Evolutionary conservation across 108 stramenopile genomes (phyloP), one percentile per base, ranked within the genome.

Genomic region (Skeletonema tropicum): DNA sequence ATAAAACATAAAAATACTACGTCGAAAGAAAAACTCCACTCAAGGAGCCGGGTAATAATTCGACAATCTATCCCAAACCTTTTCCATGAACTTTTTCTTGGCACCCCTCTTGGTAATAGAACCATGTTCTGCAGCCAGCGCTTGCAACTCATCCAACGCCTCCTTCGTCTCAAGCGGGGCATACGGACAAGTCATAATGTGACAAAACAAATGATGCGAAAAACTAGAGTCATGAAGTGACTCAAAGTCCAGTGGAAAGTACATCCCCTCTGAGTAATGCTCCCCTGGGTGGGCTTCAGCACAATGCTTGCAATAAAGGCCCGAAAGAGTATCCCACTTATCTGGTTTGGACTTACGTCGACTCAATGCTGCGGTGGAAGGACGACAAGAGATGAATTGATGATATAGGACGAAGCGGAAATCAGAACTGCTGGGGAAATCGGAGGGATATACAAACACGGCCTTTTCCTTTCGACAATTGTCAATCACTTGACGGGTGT

Each of bases 31-130:
- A 29, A 29, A 29, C 26, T 29, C 26, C 26, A 1, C 26, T 29
- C 26, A 29, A 29, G 26, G 26, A 29, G 26, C 26, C 26, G 26
- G 26, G 26, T 29, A 29, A 29, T 29, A 29, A 29, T 29, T 29
- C 26, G 26, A 29, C 2, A 29, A 1, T 29, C 65, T 46, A 26
- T 21, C 68, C 68, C 68, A 69, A 58, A 69, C 8, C 32, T 69
- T 69, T 49, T 69, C 25, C 23, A 69, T 35, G 25, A 69, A 69
- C 12, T 36, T 38, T 32, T 69, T 69, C 35, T 32, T 69, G 9
- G 38, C 38, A 30, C 68, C 68, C 58, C 68, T 69, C 68, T 69
- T 69, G 2, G 57, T 25, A 33, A 41, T 21, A 2, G 52, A 57
- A 11, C 68, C 19, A 57, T 69, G 32, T 23, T 69, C 57, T 17